Percentiles rank a stretch among this genome's conserved stretches.
These are phyloP conservation scores for Fusarium algeriense DNA, from an alignment of 2,329 filamentous ascomycete genomes.

Conservation along the genomic window DNA sequence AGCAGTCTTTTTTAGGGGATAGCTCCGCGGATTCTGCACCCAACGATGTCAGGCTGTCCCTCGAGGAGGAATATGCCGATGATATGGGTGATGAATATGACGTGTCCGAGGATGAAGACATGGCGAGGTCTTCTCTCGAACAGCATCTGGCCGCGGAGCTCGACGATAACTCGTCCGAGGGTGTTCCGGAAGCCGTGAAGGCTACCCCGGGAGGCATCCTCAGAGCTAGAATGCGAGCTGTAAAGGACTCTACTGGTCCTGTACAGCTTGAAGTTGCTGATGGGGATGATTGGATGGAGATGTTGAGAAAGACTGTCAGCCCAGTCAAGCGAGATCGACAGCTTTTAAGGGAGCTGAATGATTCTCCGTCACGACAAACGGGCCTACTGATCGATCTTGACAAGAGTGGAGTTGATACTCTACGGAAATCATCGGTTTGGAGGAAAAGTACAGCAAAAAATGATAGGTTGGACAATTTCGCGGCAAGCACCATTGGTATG, in stretches of 20 bases:
- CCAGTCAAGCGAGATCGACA: conserved; percentile 92
- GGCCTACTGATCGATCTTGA: conserved; percentile 46
- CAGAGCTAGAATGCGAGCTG: conserved; percentile 72
- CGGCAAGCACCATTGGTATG: conserved; percentile 48
- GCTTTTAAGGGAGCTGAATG: conserved; percentile 71
- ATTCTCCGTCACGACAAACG: conserved; percentile 59
- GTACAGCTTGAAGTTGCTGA: conserved; percentile 71
- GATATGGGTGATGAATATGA: conserved; percentile 83
- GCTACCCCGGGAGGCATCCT: conserved; percentile 71
- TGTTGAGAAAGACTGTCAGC: conserved; percentile 93
- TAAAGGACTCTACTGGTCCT: conserved; percentile 70
- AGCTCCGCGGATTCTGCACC: conserved; percentile 86
- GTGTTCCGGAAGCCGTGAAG: conserved; percentile 60
- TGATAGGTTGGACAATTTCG: conserved; percentile 47
- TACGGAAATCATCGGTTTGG: conserved; percentile 56
- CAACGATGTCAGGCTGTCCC: conserved; percentile 68
- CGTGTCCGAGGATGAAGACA: conserved; percentile 75
- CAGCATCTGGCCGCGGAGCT: conserved; percentile 83
- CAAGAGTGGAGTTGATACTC: conserved; percentile 62
- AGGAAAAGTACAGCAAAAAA: conserved; percentile 50
- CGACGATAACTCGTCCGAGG: conserved; percentile 67
- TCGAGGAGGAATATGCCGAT: conserved; percentile 67
- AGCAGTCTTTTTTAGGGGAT: conserved; percentile 91
- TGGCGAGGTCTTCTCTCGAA: conserved; percentile 82
- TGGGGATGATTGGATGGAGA: conserved; percentile 92